Conservation (phyloP, 2,329 filamentous ascomycete genomes). For the Leptographium lundbergii region DNA sequence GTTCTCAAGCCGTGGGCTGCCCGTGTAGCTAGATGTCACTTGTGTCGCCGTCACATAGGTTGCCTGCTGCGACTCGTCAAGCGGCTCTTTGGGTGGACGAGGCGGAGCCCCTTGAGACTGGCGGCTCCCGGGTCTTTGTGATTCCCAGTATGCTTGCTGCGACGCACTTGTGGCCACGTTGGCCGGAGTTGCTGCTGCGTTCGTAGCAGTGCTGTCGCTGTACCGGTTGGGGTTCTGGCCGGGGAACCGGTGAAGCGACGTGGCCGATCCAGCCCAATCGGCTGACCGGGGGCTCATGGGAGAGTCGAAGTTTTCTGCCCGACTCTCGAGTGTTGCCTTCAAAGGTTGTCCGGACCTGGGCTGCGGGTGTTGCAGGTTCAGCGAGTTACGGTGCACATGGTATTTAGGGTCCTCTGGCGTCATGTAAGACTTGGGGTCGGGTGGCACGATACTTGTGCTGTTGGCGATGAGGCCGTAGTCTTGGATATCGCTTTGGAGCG, state of each 20-base stretch:
- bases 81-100: slow-evolving; percentile 50
- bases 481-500: not conserved
- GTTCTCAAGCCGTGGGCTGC: slow-evolving; percentile 44
- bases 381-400: slow-evolving; percentile 66
- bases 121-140: slow-evolving; percentile 27
- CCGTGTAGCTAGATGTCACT: slow-evolving; percentile 32
- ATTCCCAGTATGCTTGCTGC: slow-evolving; percentile 30
- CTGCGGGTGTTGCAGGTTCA: slow-evolving; percentile 70
- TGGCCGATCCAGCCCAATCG: slow-evolving; percentile 50
- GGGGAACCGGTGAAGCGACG: slow-evolving; percentile 42
- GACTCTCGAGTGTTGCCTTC: slow-evolving; percentile 56
- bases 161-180: slow-evolving; percentile 10
- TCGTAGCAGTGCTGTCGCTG: slow-evolving; percentile 28
- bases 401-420: slow-evolving; percentile 63
- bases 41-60: slow-evolving; percentile 31
- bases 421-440: slow-evolving; percentile 40
- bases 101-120: slow-evolving; percentile 28
- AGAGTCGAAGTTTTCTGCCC: slow-evolving; percentile 54
- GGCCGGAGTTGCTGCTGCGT: not conserved
- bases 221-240: slow-evolving; percentile 33
- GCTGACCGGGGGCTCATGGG: slow-evolving; percentile 47
- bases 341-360: slow-evolving; percentile 63
- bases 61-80: slow-evolving; percentile 27
- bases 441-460: slow-evolving; percentile 13
- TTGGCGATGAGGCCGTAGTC: slow-evolving; percentile 1